Evolutionary conservation across 2,329 filamentous ascomycete genomes (phyloP).

Genomic region (Drechslerella stenobrocha): DNA sequence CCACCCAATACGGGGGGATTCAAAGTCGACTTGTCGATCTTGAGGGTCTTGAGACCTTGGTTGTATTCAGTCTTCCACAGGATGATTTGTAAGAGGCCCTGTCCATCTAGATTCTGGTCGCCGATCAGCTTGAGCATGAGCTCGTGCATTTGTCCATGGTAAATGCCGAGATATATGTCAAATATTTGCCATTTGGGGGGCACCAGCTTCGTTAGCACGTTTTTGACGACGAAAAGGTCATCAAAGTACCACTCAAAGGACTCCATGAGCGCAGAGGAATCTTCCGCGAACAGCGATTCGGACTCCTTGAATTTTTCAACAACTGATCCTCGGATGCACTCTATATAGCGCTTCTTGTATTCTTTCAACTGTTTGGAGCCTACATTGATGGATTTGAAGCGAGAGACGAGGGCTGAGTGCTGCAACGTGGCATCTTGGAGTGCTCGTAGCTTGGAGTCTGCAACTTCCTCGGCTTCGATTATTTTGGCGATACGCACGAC

Average conservation of each 20-base stretch:
- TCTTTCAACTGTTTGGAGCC: conserved; percentile 88
- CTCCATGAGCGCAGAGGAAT: conserved; percentile 82
- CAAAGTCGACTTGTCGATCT: conserved; percentile 75
- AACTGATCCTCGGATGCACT: conserved; percentile 73
- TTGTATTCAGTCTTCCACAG: conserved; percentile 97
- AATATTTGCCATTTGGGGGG: conserved; percentile 97
- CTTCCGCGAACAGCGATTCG: conserved; percentile 75
- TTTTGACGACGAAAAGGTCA: conserved; percentile 89
- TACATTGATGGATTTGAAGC: conserved; percentile 89
- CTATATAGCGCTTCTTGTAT: conserved; percentile 94
- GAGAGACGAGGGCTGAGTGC: conserved; percentile 79
- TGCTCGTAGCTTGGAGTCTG: conserved; percentile 85
- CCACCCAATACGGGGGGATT: conserved; percentile 86
- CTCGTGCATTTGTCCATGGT: conserved; percentile 94
- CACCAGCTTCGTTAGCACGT: conserved; percentile 88
- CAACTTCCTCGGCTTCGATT: conserved; percentile 94
- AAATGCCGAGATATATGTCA: conserved; percentile 84
- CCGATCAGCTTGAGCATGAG: conserved; percentile 82
- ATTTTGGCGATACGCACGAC: conserved; percentile 90
- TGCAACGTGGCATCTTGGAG: conserved; percentile 93
- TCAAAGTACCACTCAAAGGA: conserved; percentile 96
- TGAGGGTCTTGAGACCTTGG: conserved; percentile 88
- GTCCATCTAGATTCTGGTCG: conserved; percentile 78
- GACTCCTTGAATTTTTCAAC: conserved; percentile 73
- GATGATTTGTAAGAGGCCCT: conserved; percentile 86